A percentile compares a stretch with the other conserved stretches of the same genome.
Conservation (phyloP, 306 rosid species). For the Pyrus communis region DNA sequence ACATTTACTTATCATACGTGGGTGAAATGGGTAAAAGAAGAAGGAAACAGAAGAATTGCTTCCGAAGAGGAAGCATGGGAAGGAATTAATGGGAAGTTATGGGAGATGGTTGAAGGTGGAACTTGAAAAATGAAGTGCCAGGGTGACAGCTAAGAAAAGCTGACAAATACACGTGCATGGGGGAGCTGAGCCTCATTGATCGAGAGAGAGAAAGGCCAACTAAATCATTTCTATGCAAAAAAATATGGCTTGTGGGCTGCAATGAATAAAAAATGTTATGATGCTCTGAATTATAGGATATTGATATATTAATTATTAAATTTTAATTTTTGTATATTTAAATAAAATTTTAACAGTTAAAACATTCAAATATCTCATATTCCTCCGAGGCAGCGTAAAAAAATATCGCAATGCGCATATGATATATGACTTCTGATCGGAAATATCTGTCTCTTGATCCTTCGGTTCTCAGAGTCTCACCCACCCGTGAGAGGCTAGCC, state of each 20-base stretch:
- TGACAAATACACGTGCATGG: slow-evolving; percentile 39
- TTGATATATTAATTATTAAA: too few relatives aligned
- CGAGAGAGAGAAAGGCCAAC: not conserved
- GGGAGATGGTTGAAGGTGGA: slow-evolving; percentile 31
- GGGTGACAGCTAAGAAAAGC: slow-evolving; percentile 53
- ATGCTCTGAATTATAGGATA: too few relatives aligned
- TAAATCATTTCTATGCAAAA: too few relatives aligned
- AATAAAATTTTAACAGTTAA: too few relatives aligned
- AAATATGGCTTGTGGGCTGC: too few relatives aligned
- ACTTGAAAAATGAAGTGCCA: slow-evolving; percentile 2
- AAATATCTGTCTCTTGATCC: not conserved
- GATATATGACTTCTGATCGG: not conserved
- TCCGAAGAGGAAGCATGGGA: slow-evolving; percentile 71
- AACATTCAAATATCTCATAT: too few relatives aligned
- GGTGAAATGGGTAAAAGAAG: not conserved
- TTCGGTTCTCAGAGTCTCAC: not conserved
- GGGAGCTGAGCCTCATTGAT: too few relatives aligned
- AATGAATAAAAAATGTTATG: too few relatives aligned
- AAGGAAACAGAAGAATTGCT: slow-evolving; percentile 29
- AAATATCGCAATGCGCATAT: not conserved
- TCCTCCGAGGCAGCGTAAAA: too few relatives aligned
- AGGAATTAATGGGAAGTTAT: slow-evolving; percentile 44
- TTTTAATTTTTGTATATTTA: too few relatives aligned
- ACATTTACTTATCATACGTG: not conserved
- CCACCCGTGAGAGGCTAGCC: not conserved